phyloP scores from a whole-genome alignment of 192 early-diverging fungal genomes.

The Rhizophlyctis rosea region DNA sequence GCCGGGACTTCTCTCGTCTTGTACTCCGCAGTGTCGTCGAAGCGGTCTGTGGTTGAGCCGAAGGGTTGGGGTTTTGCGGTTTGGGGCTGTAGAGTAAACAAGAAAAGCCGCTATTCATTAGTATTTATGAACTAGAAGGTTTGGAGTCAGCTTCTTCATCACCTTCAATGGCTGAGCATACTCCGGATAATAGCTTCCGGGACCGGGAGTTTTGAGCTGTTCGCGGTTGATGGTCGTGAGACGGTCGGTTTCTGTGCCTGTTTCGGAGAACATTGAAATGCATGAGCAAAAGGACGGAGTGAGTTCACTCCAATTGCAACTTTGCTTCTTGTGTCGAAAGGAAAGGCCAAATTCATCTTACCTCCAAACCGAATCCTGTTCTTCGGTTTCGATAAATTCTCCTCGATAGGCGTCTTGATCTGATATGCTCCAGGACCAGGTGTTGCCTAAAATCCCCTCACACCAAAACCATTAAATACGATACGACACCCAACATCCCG shows the following conservation, averaged over 20 bases:
- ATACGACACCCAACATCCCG: too few relatives aligned
- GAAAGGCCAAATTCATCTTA: too few relatives aligned
- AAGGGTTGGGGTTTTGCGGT: conserved; percentile 43
- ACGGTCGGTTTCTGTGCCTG: too few relatives aligned
- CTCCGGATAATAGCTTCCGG: conserved; percentile 51
- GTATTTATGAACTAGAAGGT: neutral
- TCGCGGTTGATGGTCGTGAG: conserved; percentile 30
- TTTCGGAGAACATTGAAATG: too few relatives aligned
- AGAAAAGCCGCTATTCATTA: neutral
- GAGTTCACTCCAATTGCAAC: too few relatives aligned
- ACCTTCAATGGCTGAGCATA: conserved; percentile 31
- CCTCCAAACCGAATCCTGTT: conserved; percentile 27
- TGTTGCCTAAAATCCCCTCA: conserved; percentile 32
- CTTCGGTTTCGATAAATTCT: conserved; percentile 20
- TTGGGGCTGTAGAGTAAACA: conserved; percentile 28
- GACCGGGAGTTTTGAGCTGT: conserved; percentile 44
- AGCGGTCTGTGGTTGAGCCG: conserved; percentile 44
- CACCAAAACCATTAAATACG: too few relatives aligned
- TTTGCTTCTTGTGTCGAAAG: too few relatives aligned
- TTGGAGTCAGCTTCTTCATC: neutral
- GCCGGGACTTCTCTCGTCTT: conserved; percentile 26
- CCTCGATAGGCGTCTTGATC: conserved; percentile 35
- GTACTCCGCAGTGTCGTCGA: conserved; percentile 23
- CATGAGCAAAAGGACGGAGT: too few relatives aligned
- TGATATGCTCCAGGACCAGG: conserved; percentile 51